These are phyloP conservation scores for Chiua virens DNA, from an alignment of 768 basidiomycete genomes.

Conservation along the genomic window DNA sequence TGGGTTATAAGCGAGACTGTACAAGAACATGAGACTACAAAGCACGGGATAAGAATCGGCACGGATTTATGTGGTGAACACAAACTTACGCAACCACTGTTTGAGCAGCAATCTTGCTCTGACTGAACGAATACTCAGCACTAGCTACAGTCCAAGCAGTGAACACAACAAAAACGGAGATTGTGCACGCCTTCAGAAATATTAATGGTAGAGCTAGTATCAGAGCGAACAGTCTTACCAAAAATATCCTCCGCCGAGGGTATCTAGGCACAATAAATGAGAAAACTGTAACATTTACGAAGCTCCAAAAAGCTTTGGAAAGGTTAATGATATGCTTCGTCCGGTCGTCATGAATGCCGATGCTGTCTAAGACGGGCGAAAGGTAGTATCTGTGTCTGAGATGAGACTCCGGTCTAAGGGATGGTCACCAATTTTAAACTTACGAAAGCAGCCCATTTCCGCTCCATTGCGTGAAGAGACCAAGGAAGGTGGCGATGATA, in stretches of 20 bases:
- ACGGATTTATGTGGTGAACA: no score
- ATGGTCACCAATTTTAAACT: background rate
- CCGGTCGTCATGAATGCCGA: constrained; percentile 6
- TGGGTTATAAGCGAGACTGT: constrained; percentile 1
- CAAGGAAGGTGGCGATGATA: constrained; percentile 4
- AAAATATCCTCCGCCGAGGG: constrained; percentile 1
- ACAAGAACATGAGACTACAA: constrained; percentile 7
- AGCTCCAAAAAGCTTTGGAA: background rate
- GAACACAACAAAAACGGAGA: constrained; percentile 9
- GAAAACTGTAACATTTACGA: background rate
- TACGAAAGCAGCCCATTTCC: constrained; percentile 13
- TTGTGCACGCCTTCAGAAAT: background rate
- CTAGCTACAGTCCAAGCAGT: constrained; percentile 5
- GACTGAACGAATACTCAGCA: background rate
- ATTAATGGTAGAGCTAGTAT: background rate
- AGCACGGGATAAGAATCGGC: background rate
- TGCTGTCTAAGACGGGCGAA: constrained; percentile 7
- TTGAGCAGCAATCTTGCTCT: background rate
- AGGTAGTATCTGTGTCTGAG: background rate
- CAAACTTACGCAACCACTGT: background rate
- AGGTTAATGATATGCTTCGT: constrained; percentile 4
- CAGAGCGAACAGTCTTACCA: background rate
- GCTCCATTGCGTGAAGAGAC: constrained; percentile 5
- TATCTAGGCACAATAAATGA: constrained; percentile 5
- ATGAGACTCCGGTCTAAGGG: background rate